phyloP scores from a whole-genome alignment of 768 basidiomycete genomes.

The Hirschioporus abietinus region DNA sequence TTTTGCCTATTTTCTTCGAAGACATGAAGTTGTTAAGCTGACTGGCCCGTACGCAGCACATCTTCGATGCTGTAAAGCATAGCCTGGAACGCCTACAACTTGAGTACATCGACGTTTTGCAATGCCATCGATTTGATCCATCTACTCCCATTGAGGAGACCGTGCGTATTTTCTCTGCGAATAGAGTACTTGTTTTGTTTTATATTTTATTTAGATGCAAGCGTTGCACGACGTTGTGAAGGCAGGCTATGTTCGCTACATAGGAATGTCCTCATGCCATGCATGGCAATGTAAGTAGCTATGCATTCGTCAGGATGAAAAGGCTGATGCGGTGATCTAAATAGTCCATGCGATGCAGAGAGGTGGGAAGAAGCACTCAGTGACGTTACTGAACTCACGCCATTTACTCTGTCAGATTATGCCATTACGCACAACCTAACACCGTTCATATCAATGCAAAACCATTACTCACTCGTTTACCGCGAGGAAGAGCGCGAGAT shows the following conservation, averaged over 20 bases:
- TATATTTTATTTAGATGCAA: slow-evolving; percentile 42
- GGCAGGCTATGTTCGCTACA: slow-evolving; percentile 56
- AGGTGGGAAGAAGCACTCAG: slow-evolving; percentile 18
- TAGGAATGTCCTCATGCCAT: slow-evolving; percentile 52
- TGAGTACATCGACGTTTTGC: slow-evolving; percentile 57
- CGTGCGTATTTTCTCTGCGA: slow-evolving; percentile 19
- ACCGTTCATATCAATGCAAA: slow-evolving; percentile 68
- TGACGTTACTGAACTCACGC: neutral
- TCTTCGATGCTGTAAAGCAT: slow-evolving; percentile 50
- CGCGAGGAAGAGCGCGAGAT: slow-evolving; percentile 63
- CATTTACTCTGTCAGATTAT: slow-evolving; percentile 36
- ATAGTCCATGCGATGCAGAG: slow-evolving; percentile 54
- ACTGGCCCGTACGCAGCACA: slow-evolving; percentile 31
- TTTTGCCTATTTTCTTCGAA: neutral
- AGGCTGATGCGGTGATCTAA: neutral
- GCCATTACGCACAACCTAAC: slow-evolving; percentile 53
- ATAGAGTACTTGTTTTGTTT: slow-evolving; percentile 4
- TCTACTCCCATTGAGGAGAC: slow-evolving; percentile 57
- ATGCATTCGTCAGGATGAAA: neutral
- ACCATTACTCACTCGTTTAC: slow-evolving; percentile 56
- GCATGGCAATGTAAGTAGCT: slow-evolving; percentile 46
- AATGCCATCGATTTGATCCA: slow-evolving; percentile 53
- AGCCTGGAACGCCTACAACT: slow-evolving; percentile 36
- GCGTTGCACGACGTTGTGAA: slow-evolving; percentile 65
- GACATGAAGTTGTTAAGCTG: slow-evolving; percentile 11